Evolutionary conservation across 495 filamentous ascomycete genomes (phyloP).

Genomic region (Platismatia glauca): DNA sequence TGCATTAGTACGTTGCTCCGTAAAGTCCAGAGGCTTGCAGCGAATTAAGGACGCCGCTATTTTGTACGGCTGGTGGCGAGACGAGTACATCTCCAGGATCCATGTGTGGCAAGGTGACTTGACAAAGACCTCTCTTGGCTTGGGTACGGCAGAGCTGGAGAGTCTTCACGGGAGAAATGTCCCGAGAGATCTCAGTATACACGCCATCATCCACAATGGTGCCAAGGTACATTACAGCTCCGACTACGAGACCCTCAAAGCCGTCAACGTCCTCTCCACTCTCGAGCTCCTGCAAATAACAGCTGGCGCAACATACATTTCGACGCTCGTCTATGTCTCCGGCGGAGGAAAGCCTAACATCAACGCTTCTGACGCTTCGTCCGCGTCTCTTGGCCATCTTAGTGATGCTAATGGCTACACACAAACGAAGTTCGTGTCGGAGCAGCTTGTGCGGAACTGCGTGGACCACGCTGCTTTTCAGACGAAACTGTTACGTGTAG

Average conservation of each 20-base stretch:
- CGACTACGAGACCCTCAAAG: conserved; percentile 30
- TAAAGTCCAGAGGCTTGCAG: background rate
- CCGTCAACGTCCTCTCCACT: conserved; percentile 37
- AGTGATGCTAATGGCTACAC: conserved; percentile 26
- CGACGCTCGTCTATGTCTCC: conserved; percentile 26
- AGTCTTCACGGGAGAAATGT: background rate
- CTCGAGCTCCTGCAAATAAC: conserved; percentile 28
- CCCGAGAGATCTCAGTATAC: conserved; percentile 28
- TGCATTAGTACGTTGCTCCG: conserved; percentile 2
- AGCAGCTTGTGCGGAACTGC: conserved; percentile 22
- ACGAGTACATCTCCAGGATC: background rate
- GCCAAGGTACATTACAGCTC: conserved; percentile 43
- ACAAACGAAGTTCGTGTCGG: conserved; percentile 32
- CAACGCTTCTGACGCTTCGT: conserved; percentile 2
- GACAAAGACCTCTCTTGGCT: background rate
- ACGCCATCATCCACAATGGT: conserved; percentile 74
- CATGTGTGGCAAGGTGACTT: conserved; percentile 1
- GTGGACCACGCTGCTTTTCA: background rate
- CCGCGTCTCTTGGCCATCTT: background rate
- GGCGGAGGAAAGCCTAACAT: conserved; percentile 21
- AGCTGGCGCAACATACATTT: conserved; percentile 5
- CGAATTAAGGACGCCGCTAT: background rate
- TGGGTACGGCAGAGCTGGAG: background rate
- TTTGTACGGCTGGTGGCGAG: background rate
- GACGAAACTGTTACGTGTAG: conserved; percentile 8